Conservation (phyloP, 164 flowering plant species). For the Magnolia kwangsiensis region DNA sequence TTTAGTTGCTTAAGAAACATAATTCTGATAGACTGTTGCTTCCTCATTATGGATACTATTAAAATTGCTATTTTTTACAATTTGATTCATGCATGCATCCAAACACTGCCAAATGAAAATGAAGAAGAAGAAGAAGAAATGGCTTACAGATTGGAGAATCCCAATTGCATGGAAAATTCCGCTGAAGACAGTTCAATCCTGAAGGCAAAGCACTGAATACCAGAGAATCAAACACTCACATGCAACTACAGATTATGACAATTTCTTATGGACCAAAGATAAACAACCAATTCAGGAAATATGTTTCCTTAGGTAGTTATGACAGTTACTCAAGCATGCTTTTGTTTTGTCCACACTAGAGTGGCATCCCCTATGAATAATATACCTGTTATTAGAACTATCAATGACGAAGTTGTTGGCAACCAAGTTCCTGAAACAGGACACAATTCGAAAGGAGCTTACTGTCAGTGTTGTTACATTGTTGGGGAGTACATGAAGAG, state of each 20-base stretch:
- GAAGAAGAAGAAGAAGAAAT: background rate
- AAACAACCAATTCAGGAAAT: background rate
- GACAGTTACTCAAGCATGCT: background rate
- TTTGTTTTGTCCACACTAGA: background rate
- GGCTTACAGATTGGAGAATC: conserved; percentile 55
- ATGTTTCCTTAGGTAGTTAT: too few species aligned
- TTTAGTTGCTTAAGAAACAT: too few species aligned
- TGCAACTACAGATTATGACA: background rate
- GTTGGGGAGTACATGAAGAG: too few species aligned
- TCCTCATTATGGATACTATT: too few species aligned
- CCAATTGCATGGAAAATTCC: conserved; percentile 62
- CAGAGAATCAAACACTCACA: background rate
- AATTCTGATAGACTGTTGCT: too few species aligned
- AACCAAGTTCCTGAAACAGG: conserved; percentile 54
- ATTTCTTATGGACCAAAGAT: background rate
- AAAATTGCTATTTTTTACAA: background rate
- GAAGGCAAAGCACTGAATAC: conserved; percentile 41
- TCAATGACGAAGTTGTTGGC: conserved; percentile 64
- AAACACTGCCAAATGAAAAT: background rate
- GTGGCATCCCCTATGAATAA: background rate
- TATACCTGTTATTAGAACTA: background rate
- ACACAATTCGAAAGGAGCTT: too few species aligned
- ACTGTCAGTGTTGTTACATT: too few species aligned
- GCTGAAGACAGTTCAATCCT: conserved; percentile 67
- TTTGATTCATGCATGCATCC: background rate